A percentile compares a stretch with the other conserved stretches of the same genome.
These are phyloP conservation scores for Cutaneotrichosporon sp. DNA, from an alignment of 1,284 basidiomycete genomes.

Conservation along the genomic window DNA sequence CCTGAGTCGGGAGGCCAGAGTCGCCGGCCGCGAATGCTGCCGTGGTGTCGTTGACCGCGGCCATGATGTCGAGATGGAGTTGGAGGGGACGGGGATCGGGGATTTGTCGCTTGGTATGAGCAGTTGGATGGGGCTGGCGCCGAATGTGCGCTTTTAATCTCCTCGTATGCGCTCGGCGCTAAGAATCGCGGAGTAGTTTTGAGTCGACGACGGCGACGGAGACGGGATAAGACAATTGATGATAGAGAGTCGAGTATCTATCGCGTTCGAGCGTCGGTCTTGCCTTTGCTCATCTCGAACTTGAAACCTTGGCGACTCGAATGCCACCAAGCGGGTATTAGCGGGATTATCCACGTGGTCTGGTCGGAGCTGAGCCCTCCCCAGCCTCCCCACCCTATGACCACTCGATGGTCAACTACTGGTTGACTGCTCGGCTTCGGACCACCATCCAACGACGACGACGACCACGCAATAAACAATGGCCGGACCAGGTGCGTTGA, in stretches of 20 bases:
- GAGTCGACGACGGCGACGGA: too few relatives aligned
- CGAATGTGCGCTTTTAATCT: neutral
- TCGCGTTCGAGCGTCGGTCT: neutral
- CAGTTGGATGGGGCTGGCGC: neutral
- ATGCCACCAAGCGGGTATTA: slow-evolving; percentile 1
- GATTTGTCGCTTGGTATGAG: neutral
- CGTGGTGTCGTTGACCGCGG: slow-evolving; percentile 35
- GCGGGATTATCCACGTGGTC: slow-evolving; percentile 4
- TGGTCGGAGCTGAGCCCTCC: neutral
- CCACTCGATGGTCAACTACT: neutral
- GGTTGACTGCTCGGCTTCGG: neutral
- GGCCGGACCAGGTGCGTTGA: slow-evolving; percentile 32
- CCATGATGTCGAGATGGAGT: slow-evolving; percentile 16
- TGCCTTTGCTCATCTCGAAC: neutral
- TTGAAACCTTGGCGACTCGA: neutral
- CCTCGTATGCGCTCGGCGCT: neutral
- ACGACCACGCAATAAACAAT: slow-evolving; percentile 15
- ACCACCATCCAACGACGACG: neutral
- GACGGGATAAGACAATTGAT: too few relatives aligned
- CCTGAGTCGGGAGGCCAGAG: slow-evolving; percentile 17
- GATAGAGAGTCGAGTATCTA: neutral
- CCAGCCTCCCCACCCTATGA: neutral
- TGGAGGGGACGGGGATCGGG: neutral
- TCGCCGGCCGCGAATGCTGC: slow-evolving; percentile 22
- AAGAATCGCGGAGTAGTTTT: neutral